A percentile compares a stretch with the other conserved stretches of the same genome.
These are phyloP conservation scores for Fusarium staphyleae DNA, from an alignment of 2,329 filamentous ascomycete genomes.

Conservation along the genomic window DNA sequence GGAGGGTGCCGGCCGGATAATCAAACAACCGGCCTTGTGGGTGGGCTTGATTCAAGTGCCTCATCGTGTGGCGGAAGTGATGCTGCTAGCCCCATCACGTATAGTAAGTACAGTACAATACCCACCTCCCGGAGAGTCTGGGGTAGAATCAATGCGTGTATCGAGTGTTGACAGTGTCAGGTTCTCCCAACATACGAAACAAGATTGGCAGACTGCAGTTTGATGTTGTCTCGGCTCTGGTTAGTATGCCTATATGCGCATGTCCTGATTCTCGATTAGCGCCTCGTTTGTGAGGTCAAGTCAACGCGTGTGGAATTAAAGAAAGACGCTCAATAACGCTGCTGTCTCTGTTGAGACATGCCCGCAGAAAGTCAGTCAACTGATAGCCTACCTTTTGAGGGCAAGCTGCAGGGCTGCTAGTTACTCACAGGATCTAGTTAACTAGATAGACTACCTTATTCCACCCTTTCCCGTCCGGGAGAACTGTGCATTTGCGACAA, in stretches of 20 bases:
- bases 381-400: neutral
- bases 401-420: no score
- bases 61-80: slow-evolving; percentile 30
- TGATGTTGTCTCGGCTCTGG: no score
- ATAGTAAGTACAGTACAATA: no score
- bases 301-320: no score
- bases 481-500: slow-evolving; percentile 3
- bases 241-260: no score
- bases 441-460: no score
- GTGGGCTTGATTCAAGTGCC: slow-evolving; percentile 17
- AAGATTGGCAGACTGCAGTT: no score
- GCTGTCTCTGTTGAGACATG: slow-evolving; percentile 3
- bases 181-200: no score
- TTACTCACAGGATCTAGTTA: no score
- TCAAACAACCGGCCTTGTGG: neutral
- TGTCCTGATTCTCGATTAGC: neutral
- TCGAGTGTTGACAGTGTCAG: no score
- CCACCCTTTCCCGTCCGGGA: neutral
- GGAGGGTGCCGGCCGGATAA: neutral
- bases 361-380: neutral
- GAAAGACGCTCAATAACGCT: neutral
- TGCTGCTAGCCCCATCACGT: slow-evolving; percentile 14
- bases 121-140: slow-evolving; percentile 2
- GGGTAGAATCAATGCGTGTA: no score
- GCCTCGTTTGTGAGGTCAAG: no score